A percentile compares a stretch with the other conserved stretches of the same genome.
Evolutionary conservation across 768 basidiomycete species (phyloP).

Genomic region (Panaeolus papilionaceus): DNA sequence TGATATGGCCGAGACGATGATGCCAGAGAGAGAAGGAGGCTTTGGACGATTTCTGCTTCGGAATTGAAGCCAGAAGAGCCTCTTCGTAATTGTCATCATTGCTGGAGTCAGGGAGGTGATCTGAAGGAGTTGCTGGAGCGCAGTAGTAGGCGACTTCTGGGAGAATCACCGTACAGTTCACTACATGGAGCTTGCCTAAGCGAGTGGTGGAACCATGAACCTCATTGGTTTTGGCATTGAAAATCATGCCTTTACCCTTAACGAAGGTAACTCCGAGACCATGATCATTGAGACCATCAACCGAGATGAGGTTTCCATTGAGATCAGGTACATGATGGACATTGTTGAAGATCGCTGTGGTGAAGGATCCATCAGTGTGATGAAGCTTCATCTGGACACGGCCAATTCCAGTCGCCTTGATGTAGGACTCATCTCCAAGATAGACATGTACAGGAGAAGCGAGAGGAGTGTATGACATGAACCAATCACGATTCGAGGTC

Average conservation of each 20-base stretch:
- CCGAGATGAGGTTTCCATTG: conserved; percentile 17
- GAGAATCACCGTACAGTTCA: not conserved
- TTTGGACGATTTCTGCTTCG: not conserved
- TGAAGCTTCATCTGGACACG: conserved; percentile 7
- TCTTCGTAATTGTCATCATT: not conserved
- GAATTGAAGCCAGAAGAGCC: not conserved
- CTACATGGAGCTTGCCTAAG: not conserved
- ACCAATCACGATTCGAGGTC: conserved; percentile 22
- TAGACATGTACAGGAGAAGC: conserved; percentile 19
- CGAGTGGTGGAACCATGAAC: not conserved
- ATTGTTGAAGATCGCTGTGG: not conserved
- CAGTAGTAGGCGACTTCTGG: not conserved
- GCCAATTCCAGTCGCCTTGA: conserved; percentile 22
- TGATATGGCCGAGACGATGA: conserved; percentile 19
- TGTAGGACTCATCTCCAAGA: conserved; percentile 25
- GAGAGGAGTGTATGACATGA: conserved; percentile 19
- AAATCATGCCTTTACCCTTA: not conserved
- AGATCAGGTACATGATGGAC: conserved; percentile 18
- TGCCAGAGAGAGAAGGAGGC: not conserved
- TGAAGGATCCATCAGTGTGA: conserved; percentile 1
- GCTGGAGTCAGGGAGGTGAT: not conserved
- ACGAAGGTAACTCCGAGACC: not conserved
- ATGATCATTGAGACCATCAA: conserved; percentile 14
- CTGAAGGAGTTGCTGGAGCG: not conserved
- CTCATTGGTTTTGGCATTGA: not conserved